These are phyloP conservation scores for Aureobasidium lini DNA, from an alignment of 2,329 filamentous ascomycete genomes.

Conservation along the genomic window DNA sequence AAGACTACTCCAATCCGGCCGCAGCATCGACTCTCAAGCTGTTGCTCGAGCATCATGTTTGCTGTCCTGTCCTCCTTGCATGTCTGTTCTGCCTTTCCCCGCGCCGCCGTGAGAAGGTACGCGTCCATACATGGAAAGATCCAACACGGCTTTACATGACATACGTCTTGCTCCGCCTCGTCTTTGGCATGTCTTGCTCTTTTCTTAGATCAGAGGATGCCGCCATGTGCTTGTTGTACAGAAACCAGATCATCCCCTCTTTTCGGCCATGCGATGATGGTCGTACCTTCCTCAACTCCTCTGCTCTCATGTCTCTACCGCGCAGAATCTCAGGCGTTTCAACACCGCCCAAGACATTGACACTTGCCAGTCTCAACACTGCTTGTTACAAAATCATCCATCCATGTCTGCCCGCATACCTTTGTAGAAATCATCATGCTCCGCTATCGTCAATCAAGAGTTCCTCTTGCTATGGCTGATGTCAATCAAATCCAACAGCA, in stretches of 20 bases:
- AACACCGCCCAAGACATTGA: background rate
- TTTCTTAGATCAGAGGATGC: background rate
- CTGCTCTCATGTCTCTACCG: background rate
- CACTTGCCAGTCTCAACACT: constrained; percentile 11
- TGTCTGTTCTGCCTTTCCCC: background rate
- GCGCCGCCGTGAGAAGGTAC: background rate
- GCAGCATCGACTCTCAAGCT: background rate
- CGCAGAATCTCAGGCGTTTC: background rate
- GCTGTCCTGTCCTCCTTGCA: background rate
- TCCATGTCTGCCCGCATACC: background rate
- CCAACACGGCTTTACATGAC: background rate
- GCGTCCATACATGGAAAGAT: background rate
- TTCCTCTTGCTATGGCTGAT: constrained; percentile 24
- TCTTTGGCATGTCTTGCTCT: background rate
- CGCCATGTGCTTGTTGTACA: background rate
- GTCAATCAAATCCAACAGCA: constrained; percentile 21
- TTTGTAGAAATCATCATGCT: constrained; percentile 20
- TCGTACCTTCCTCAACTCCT: background rate
- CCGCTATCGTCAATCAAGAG: constrained; percentile 22
- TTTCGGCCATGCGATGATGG: background rate
- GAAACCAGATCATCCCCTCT: background rate
- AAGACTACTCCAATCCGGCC: background rate
- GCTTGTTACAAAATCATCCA: background rate
- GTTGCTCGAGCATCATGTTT: background rate
- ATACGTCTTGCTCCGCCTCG: constrained; percentile 3